Evolutionary conservation across 2,329 filamentous ascomycete species (phyloP).

Genomic region (Tolypocladium guangdongense): DNA sequence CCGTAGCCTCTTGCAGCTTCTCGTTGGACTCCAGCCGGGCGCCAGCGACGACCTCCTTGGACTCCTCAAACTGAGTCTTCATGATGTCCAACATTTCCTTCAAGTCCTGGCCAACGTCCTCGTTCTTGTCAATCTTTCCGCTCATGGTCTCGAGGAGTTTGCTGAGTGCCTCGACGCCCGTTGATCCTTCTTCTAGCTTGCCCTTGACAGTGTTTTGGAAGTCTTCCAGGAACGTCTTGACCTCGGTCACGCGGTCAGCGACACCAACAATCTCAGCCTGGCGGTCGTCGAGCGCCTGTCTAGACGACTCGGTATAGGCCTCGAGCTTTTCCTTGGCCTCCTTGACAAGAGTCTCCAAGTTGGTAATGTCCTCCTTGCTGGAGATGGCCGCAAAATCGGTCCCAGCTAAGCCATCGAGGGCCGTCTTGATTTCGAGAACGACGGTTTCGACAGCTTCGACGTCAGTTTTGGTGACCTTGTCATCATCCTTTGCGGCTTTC

Average conservation of each 20-base stretch:
- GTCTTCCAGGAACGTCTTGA: slow-evolving; percentile 67
- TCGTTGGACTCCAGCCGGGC: slow-evolving; percentile 77
- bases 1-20: slow-evolving; percentile 52
- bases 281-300: slow-evolving; percentile 71
- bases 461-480: slow-evolving; percentile 69
- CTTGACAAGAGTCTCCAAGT: slow-evolving; percentile 57
- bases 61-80: slow-evolving; percentile 79
- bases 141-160: slow-evolving; percentile 57
- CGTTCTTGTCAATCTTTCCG: slow-evolving; percentile 49
- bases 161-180: slow-evolving; percentile 61
- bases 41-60: slow-evolving; percentile 67
- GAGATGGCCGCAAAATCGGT: slow-evolving; percentile 62
- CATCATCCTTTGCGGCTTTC: slow-evolving; percentile 43
- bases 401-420: slow-evolving; percentile 61
- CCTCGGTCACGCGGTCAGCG: slow-evolving; percentile 65
- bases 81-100: slow-evolving; percentile 65
- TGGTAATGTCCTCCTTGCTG: slow-evolving; percentile 59
- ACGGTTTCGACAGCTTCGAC: slow-evolving; percentile 71
- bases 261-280: slow-evolving; percentile 74
- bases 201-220: slow-evolving; percentile 66
- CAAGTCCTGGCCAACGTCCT: slow-evolving; percentile 48
- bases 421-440: slow-evolving; percentile 74
- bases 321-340: slow-evolving; percentile 61
- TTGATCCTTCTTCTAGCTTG: slow-evolving; percentile 65
- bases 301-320: slow-evolving; percentile 59